Base-by-base conservation (phyloP, 805 yeast genomes). In the Cyberlindnera amylophila region DNA sequence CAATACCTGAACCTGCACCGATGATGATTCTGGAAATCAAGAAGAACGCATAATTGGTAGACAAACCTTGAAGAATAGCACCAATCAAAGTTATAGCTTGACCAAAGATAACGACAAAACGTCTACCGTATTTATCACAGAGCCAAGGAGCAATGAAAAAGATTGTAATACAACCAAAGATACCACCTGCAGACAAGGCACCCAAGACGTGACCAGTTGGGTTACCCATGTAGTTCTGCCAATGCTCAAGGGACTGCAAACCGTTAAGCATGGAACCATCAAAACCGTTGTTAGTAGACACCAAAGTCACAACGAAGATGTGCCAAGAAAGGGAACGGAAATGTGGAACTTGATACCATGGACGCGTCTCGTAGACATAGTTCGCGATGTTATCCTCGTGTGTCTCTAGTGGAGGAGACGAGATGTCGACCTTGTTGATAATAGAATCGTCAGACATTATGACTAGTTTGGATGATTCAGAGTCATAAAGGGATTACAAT, bases 181-280 rank as follows among this genome's bases (percentile, higher is more conserved):
- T 52, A 23, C 59, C 56, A 54, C 72, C 74, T 41, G 67, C 66
- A 28, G 63, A 47, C 30, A 70, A 52, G 26, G 70, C 67, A 44
- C 75, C 75, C 15, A 71, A 47, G 13, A 46, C 47, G 18, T 61
- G 57, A 46, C 71, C 70, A 10, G 61, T 49, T 28, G 73, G 74
- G 41, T 59, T 42, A 21, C 68, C 66, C 57, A 74, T 65, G 32
- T 60, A 60, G 4, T 52, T 39, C 17, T 52, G 50, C 75, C 78
- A 75, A 17, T 50, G 41, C 2, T 46, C 36, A 43, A 72, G 57
- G 6, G 73, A 58, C 46, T 75, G 79, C 42, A 74, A 61, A 27
- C 74, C 76, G 50, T 75, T 74, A 53, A 75, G 57, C 69, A 75
- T 63, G 14, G 71, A 66, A 40, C 72, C 73, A 59, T 71, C 76